phyloP scores from a whole-genome alignment of 192 early-diverging fungal species.

The Linnemannia zychae region DNA sequence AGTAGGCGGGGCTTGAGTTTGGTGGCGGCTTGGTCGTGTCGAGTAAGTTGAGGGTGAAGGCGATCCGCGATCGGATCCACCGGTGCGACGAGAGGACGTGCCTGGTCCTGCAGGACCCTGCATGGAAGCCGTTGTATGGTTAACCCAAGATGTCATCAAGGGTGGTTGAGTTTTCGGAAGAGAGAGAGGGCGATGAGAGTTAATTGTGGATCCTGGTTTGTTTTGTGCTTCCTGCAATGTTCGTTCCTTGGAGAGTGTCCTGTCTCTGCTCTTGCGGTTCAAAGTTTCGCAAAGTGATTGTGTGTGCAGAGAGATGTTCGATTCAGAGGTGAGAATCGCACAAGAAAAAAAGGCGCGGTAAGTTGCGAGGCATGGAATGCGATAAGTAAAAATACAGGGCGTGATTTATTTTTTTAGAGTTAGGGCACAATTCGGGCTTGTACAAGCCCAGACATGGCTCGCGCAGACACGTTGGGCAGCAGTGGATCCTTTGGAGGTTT shows the following conservation, averaged over 20 bases:
- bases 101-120: slow-evolving; percentile 17
- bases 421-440: not conserved
- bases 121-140: slow-evolving; percentile 48
- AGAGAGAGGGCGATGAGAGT: not conserved
- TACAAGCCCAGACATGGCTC: not conserved
- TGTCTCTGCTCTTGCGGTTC: no score
- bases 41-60: slow-evolving; percentile 13
- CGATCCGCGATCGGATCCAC: slow-evolving; percentile 16
- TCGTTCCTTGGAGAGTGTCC: no score
- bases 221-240: no score
- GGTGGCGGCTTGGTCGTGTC: slow-evolving; percentile 12
- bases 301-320: no score
- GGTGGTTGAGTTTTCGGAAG: not conserved
- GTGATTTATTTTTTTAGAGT: not conserved
- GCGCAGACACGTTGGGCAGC: not conserved
- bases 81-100: not conserved
- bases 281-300: no score
- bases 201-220: not conserved
- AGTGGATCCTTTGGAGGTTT: not conserved
- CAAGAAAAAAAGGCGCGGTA: not conserved
- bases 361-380: not conserved
- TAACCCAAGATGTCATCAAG: slow-evolving; percentile 30
- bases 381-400: not conserved
- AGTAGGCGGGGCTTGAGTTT: not conserved
- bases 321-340: not conserved